These are phyloP conservation scores for Truncatella angustata DNA, from an alignment of 2,329 filamentous ascomycete genomes.

Conservation along the genomic window DNA sequence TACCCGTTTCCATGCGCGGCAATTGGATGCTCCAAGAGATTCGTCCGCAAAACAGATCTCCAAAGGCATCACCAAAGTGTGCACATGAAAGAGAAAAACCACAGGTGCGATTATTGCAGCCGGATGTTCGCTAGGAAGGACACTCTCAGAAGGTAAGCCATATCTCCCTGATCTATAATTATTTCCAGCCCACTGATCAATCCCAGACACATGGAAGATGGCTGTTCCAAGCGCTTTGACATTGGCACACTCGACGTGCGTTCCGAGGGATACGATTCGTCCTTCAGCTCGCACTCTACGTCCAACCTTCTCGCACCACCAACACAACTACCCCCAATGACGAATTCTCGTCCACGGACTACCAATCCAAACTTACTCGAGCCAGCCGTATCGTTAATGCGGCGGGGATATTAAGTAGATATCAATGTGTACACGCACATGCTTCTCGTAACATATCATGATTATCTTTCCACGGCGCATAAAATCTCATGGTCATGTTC, in stretches of 20 bases:
- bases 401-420: constrained; percentile 5
- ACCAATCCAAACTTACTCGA: constrained; percentile 9
- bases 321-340: constrained; percentile 10
- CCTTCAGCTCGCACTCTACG: not conserved
- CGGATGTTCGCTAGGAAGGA: constrained; percentile 77
- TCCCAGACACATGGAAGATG: constrained; percentile 73
- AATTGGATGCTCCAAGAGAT: constrained; percentile 67
- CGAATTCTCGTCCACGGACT: constrained; percentile 4
- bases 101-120: constrained; percentile 68
- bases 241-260: constrained; percentile 49
- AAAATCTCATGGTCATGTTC: not conserved
- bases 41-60: constrained; percentile 81
- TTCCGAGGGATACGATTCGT: constrained; percentile 9
- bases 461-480: not conserved
- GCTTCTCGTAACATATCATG: no score
- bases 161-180: constrained; percentile 10
- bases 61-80: constrained; percentile 62
- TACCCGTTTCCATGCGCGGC: constrained; percentile 69
- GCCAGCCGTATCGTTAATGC: constrained; percentile 6
- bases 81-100: constrained; percentile 70
- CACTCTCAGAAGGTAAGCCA: constrained; percentile 70
- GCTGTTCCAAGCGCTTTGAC: constrained; percentile 67
- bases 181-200: not conserved
- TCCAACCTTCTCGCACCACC: not conserved
- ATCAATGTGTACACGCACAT: no score